A percentile compares a stretch with the other conserved stretches of the same genome.
Evolutionary conservation across 352 stramenopile species (phyloP).

Genomic region (Hyaloperonospora brassicae): DNA sequence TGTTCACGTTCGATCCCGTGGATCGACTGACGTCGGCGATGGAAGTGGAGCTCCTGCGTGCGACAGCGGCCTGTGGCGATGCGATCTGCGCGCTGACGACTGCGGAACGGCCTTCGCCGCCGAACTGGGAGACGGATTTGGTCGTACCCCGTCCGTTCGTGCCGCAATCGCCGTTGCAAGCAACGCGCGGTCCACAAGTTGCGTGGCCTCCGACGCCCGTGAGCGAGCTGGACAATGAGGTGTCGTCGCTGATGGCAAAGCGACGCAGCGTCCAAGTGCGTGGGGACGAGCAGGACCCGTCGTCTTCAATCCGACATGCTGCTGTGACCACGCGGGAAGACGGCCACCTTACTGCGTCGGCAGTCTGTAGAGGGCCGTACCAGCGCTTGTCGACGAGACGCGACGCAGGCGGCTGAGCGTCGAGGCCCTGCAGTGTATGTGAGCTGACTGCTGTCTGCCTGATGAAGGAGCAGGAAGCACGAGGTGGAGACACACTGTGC

Average conservation of each 20-base stretch:
- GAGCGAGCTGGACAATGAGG: constrained; percentile 2
- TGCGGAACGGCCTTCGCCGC: constrained; percentile 2
- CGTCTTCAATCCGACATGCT: constrained; percentile 18
- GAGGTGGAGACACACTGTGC: constrained; percentile 15
- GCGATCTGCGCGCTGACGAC: constrained; percentile 5
- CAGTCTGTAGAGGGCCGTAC: constrained; percentile 15
- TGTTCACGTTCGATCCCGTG: constrained; percentile 28
- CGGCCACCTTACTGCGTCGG: no score
- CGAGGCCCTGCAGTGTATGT: no score
- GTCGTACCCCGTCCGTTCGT: constrained; percentile 26
- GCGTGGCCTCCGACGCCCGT: background rate
- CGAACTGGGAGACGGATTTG: constrained; percentile 1
- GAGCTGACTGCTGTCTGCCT: no score
- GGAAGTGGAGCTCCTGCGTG: constrained; percentile 11
- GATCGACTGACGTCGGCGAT: constrained; percentile 20
- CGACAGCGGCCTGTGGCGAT: constrained; percentile 10
- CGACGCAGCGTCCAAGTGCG: constrained; percentile 6
- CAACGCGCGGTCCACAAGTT: constrained; percentile 1
- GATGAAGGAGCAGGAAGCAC: background rate
- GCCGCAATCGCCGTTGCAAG: constrained; percentile 15
- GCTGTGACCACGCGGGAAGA: constrained; percentile 11
- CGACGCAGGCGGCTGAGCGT: background rate
- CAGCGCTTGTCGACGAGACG: constrained; percentile 24
- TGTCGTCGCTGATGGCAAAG: constrained; percentile 13
- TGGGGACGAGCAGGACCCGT: constrained; percentile 9